These are phyloP conservation scores for Thermothelomyces thermophilus DNA, from an alignment of 2,329 filamentous ascomycete genomes.

Conservation along the genomic window DNA sequence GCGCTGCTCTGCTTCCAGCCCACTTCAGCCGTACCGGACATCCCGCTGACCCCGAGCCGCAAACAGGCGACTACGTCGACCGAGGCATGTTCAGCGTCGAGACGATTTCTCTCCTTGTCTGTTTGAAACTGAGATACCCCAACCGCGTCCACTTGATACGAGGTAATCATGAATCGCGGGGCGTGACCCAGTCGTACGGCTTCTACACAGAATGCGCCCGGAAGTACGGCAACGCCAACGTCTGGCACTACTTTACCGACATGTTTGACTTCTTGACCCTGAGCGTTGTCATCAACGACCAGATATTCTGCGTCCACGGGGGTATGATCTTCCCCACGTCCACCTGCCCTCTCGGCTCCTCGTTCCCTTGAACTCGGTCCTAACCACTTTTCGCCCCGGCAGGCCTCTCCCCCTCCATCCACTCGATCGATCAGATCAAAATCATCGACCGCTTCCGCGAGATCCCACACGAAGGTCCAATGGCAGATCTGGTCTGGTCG, in stretches of 20 bases:
- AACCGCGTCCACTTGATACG: slow-evolving; percentile 92
- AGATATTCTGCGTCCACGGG: slow-evolving; percentile 98
- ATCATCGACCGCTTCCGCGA: slow-evolving; percentile 98
- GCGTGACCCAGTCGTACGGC: slow-evolving; percentile 96
- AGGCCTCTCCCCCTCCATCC: slow-evolving; percentile 83
- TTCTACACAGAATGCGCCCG: slow-evolving; percentile 98
- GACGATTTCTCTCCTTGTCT: slow-evolving; percentile 95
- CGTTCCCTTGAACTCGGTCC: background rate
- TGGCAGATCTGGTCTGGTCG: slow-evolving; percentile 99
- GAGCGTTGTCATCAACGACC: slow-evolving; percentile 95
- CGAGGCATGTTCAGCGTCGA: slow-evolving; percentile 98
- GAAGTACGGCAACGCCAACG: slow-evolving; percentile 97
- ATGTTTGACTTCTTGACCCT: slow-evolving; percentile 99
- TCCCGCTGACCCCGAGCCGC: too few species aligned
- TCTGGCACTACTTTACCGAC: slow-evolving; percentile 99
- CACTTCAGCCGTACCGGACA: background rate
- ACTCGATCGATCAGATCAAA: slow-evolving; percentile 98
- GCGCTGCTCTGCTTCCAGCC: background rate
- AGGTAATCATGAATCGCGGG: slow-evolving; percentile 95
- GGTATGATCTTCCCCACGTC: slow-evolving; percentile 47
- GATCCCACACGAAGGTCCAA: slow-evolving; percentile 96
- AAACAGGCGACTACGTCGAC: slow-evolving; percentile 87
- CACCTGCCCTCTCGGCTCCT: background rate
- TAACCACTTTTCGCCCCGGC: background rate
- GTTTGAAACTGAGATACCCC: slow-evolving; percentile 93